A percentile compares a stretch with the other conserved stretches of the same genome.
phyloP scores from a whole-genome alignment of 495 filamentous ascomycete species.

The Alectoria sarmentosa region DNA sequence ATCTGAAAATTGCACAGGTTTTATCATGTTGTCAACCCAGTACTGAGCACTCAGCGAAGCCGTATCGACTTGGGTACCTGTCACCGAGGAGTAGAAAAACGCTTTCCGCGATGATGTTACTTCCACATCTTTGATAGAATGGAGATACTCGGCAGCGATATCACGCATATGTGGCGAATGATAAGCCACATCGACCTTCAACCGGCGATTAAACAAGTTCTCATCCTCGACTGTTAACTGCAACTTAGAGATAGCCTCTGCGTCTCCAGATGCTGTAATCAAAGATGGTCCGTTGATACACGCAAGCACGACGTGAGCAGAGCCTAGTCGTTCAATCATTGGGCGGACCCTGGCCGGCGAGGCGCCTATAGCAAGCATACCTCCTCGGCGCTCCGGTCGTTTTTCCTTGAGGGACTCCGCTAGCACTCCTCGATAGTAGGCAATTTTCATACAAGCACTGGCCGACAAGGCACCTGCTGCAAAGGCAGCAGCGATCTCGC shows the following conservation, averaged over 20 bases:
- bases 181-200: conserved; percentile 50
- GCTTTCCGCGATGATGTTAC: too few relatives aligned
- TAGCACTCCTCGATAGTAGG: conserved; percentile 25
- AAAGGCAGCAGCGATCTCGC: conserved; percentile 9
- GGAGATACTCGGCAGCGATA: conserved; percentile 31
- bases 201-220: conserved; percentile 31
- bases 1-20: too few relatives aligned
- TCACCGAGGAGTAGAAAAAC: conserved; percentile 21
- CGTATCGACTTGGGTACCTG: too few relatives aligned
- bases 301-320: conserved; percentile 23
- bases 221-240: conserved; percentile 28
- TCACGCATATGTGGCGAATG: conserved; percentile 47
- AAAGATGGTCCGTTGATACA: conserved; percentile 34
- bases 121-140: too few relatives aligned
- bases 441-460: conserved; percentile 27
- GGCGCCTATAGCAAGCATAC: conserved; percentile 34
- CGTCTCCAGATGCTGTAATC: conserved; percentile 34
- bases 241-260: conserved; percentile 27
- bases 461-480: conserved; percentile 27
- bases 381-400: conserved; percentile 18
- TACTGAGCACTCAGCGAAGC: too few relatives aligned
- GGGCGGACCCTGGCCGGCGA: conserved; percentile 20
- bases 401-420: conserved; percentile 17
- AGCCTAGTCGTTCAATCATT: background rate
- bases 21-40: too few relatives aligned